Conservation (phyloP, 345 rosid species). For the Eutrema heterophyllum region DNA sequence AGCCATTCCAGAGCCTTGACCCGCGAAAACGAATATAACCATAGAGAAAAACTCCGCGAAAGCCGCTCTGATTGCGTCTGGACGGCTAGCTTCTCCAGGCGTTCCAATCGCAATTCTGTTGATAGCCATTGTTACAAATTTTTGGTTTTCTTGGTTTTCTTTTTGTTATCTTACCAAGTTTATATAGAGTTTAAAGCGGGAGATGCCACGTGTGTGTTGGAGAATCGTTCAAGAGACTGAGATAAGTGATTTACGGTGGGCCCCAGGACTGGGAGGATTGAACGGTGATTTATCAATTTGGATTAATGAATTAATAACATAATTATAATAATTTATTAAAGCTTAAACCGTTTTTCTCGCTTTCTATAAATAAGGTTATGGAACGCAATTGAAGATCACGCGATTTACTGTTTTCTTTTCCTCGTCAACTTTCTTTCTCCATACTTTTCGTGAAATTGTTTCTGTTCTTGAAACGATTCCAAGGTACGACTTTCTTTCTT, state of each 20-base stretch:
- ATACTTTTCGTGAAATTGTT: conserved; percentile 7
- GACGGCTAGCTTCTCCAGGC: conserved; percentile 60
- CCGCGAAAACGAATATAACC: conserved; percentile 82
- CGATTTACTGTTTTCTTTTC: conserved; percentile 20
- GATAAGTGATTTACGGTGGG: conserved; percentile 27
- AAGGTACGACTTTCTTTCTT: conserved; percentile 27
- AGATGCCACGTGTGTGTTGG: conserved; percentile 24
- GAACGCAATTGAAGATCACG: conserved; percentile 21
- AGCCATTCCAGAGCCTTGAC: conserved; percentile 91
- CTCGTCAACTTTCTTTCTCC: conserved; percentile 10
- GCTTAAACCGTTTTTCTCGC: conserved; percentile 20
- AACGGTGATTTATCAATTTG: neutral
- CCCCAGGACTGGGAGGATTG: neutral
- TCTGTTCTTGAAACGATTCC: conserved; percentile 17
- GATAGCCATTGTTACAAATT: conserved; percentile 45
- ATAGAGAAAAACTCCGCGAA: conserved; percentile 68
- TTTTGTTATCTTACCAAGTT: neutral
- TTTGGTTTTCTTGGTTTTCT: neutral
- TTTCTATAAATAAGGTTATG: conserved; percentile 26
- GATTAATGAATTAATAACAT: neutral
- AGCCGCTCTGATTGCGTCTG: conserved; percentile 62
- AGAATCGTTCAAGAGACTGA: conserved; percentile 29
- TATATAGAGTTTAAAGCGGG: conserved; percentile 21
- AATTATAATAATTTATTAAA: neutral
- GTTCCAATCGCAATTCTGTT: conserved; percentile 53